Percentiles rank a stretch among this genome's conserved stretches.
Conservation (phyloP, 2,329 filamentous ascomycete genomes). For the Penicillium crustosum region DNA sequence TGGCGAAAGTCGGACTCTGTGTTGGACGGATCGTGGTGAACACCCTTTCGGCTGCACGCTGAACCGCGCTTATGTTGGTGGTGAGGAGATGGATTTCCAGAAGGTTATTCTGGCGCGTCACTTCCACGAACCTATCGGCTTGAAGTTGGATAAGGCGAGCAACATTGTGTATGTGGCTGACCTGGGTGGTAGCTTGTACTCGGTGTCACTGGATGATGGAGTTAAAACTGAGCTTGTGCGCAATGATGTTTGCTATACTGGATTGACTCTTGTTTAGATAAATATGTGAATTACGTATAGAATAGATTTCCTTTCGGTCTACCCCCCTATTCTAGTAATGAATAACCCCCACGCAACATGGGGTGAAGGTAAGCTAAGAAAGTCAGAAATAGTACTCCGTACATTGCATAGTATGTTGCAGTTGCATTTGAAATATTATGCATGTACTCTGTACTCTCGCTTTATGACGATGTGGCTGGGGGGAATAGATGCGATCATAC, state of each 20-base stretch:
- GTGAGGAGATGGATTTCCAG: conserved; percentile 7
- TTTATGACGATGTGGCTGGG: not conserved
- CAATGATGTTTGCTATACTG: conserved; percentile 24
- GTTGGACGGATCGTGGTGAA: conserved; percentile 64
- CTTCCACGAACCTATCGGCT: conserved; percentile 43
- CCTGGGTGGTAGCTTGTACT: conserved; percentile 28
- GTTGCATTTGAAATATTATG: not conserved
- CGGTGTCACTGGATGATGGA: conserved; percentile 19
- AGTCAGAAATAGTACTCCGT: not conserved
- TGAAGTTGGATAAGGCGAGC: conserved; percentile 22
- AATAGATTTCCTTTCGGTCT: not conserved
- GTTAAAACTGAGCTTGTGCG: conserved; percentile 20
- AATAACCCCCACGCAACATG: conserved; percentile 1
- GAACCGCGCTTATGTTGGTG: conserved; percentile 40
- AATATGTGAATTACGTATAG: no score
- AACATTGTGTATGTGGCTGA: conserved; percentile 26
- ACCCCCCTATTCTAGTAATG: not conserved
- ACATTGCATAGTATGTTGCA: not conserved
- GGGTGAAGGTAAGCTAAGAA: not conserved
- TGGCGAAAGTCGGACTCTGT: conserved; percentile 46
- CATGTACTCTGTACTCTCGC: not conserved
- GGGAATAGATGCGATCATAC: not conserved
- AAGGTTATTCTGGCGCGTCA: conserved; percentile 31
- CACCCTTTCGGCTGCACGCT: conserved; percentile 56
- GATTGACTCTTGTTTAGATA: conserved; percentile 15